Percentiles rank a stretch among this genome's conserved stretches.
These are phyloP conservation scores for Epichloe gansuensis DNA, from an alignment of 2,329 filamentous ascomycete species.

Conservation along the genomic window DNA sequence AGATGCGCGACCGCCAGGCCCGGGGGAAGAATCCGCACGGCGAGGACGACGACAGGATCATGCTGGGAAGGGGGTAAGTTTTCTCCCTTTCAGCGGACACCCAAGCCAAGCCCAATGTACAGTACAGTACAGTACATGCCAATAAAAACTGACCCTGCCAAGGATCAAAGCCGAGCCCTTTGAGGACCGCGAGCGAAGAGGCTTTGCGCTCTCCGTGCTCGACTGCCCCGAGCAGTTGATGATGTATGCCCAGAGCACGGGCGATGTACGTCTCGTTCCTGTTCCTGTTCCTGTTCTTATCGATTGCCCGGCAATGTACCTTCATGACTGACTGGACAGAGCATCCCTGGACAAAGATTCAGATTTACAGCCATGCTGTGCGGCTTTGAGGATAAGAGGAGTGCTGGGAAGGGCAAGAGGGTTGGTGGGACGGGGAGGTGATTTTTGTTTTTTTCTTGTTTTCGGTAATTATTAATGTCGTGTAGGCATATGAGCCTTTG, in stretches of 20 bases:
- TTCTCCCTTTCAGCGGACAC: background rate
- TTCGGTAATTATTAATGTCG: no score
- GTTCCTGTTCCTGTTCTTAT: no score
- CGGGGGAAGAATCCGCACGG: slow-evolving; percentile 41
- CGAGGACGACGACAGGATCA: slow-evolving; percentile 8
- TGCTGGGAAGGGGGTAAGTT: background rate
- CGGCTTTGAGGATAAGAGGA: slow-evolving; percentile 25
- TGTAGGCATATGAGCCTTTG: background rate
- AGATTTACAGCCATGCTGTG: slow-evolving; percentile 44
- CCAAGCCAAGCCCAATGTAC: no score
- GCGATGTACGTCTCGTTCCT: slow-evolving; percentile 32
- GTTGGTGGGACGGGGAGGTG: background rate
- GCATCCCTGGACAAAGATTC: slow-evolving; percentile 40
- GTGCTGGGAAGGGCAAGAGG: background rate
- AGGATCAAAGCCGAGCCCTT: slow-evolving; percentile 24
- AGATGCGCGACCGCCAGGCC: slow-evolving; percentile 46
- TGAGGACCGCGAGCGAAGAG: slow-evolving; percentile 28
- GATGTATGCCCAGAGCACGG: slow-evolving; percentile 42
- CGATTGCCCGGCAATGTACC: no score
- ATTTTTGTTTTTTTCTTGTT: background rate
- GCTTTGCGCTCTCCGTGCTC: slow-evolving; percentile 40
- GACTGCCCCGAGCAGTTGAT: slow-evolving; percentile 45
- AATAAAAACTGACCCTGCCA: background rate
- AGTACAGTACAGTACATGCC: no score
- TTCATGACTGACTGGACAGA: slow-evolving; percentile 23